Evolutionary conservation across 2,329 filamentous ascomycete genomes (phyloP), one percentile per base, ranked within the genome.

Genomic region (Colletotrichum scovillei): DNA sequence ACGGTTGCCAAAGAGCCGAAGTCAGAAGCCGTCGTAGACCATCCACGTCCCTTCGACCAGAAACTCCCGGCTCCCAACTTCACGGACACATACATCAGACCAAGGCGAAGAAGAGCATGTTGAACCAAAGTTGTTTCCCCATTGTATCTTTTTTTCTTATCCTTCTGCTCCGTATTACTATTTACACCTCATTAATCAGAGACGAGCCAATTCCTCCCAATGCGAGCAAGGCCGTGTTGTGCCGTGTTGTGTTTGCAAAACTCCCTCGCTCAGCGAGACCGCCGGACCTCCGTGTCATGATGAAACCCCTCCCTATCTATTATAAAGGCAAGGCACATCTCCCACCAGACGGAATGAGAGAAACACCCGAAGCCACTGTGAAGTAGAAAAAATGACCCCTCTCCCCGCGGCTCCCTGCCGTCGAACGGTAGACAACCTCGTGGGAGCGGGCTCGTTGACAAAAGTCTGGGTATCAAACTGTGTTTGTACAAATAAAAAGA

Each of bases 401-500:
- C 1, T 11, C 42, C 19, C 19, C 5, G 16, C 19, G 42, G 4
- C 19, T 49, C 42, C 42, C 7, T 19, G 0, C 19, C 42, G 42
- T 49, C 3, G 16, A 12, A 24, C 6, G 26, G 16, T 16, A 46
- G 12, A n/a, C 22, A n/a, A n/a, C 14, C n/a, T 4, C 22, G 7
- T 7, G n/a, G 14, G 12, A 52, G 5, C 8, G 22, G 52, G 28
- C n/a, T 55, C 32, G 57, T 71, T 58, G 42, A 58, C 52, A 67
- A 56, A 73, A 63, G 56, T 28, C 62, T 64, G 72, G 72, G 69
- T 73, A 74, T 74, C 72, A 68, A 74, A 73, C 69, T 73, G 46
- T 55, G 42, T 67, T 72, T 64, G 53, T 72, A 72, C 55, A 66
- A 65, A 62, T 66, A 60, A 63, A 70, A 62, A 60, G 32, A 5